Evolutionary conservation across 2,329 filamentous ascomycete genomes (phyloP).

Genomic region (Lizonia empirigonia): DNA sequence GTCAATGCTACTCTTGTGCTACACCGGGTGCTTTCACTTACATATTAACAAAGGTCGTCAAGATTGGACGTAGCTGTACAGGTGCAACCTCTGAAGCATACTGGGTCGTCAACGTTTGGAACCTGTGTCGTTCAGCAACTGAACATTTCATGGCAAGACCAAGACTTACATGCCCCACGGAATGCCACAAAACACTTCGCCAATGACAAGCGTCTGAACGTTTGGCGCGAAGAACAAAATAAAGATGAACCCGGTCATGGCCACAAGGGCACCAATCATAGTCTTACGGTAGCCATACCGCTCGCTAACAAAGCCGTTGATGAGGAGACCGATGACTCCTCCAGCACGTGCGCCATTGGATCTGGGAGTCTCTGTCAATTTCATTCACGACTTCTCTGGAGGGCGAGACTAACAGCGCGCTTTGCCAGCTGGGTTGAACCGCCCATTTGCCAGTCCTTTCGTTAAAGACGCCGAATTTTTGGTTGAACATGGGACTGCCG

Average conservation of each 20-base stretch:
- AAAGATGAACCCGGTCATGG: constrained; percentile 51
- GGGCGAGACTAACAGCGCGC: constrained; percentile 42
- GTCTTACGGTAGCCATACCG: constrained; percentile 52
- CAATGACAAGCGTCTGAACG: constrained; percentile 49
- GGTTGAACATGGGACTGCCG: constrained; percentile 52
- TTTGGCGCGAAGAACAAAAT: constrained; percentile 55
- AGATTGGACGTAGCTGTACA: constrained; percentile 63
- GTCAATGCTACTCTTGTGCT: neutral
- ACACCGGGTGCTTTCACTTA: constrained; percentile 13
- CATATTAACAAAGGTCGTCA: constrained; percentile 70
- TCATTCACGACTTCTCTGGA: no score
- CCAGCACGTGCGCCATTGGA: constrained; percentile 53
- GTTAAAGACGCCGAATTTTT: constrained; percentile 48
- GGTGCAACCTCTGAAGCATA: constrained; percentile 67
- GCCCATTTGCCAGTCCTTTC: constrained; percentile 45
- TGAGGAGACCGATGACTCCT: constrained; percentile 51
- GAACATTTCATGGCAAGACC: neutral
- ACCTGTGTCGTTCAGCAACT: constrained; percentile 19
- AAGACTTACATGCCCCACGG: constrained; percentile 48
- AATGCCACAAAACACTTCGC: constrained; percentile 53
- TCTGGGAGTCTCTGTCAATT: constrained; percentile 8
- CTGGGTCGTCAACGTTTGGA: constrained; percentile 53
- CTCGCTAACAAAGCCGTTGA: constrained; percentile 53
- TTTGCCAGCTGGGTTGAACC: constrained; percentile 52
- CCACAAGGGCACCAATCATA: constrained; percentile 49